Base-by-base conservation (phyloP, 2,329 filamentous ascomycete species). In the Aureobasidium vineae region DNA sequence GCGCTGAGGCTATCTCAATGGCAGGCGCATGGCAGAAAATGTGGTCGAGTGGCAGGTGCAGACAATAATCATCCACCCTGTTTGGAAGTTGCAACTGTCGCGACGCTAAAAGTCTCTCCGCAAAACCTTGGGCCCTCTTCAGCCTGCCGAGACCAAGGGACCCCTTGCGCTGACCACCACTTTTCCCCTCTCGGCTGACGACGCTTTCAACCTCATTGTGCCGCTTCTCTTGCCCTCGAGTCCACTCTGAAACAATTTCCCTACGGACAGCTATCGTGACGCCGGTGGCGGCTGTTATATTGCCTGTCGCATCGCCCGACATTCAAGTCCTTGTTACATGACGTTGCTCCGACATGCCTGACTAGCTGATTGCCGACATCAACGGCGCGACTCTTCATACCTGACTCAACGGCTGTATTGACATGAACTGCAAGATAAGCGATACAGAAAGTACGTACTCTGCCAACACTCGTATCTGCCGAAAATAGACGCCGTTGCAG, bases 11-110 rank as follows among this genome's bases (percentile, higher is more conserved):
- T 43, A 33, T 21, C 16, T 45, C 38, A 43, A 45, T 59, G 38
- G 50, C 53, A 57, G 23, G 49, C 40, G 21, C 47, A 84, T 93
- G 78, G 90, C 92, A 77, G 10, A n/a, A 33, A 16, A 13, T 15
- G 5, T 15, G 16, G 54, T 16, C 16, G 19, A 45, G 40, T 28
- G 23, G 33, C 38, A 45, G 54, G 26, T 31, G 15, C 26, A 19
- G 2, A 40, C 21, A 11, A 45, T 36, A n/a, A 36, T 36, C 11
- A 36, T 36, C 33, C 33, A 36, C 33, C 8, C 33, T 36, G 33
- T 36, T 36, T 36, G 33, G 53, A 21, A 40, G 49, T 36, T 11
- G 36, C 54, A 59, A 45, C 53, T 41, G 53, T 56, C 54, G 53
- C 33, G 33, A 21, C 53, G 54, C 54, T 23, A 59, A 59, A 59